Conservation (phyloP, 805 yeast genomes). For the Hanseniaspora lachancei region DNA sequence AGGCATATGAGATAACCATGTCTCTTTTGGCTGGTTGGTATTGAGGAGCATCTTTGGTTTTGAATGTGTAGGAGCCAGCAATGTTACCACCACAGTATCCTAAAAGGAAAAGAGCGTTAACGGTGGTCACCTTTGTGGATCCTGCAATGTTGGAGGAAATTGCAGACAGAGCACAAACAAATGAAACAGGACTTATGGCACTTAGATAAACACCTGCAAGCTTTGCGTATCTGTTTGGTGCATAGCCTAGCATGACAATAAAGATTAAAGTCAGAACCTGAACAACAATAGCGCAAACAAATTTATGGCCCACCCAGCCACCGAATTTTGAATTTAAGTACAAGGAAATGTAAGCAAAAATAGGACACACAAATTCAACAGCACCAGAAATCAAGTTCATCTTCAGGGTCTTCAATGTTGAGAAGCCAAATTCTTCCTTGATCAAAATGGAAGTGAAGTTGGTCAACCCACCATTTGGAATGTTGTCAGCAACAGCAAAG, state of each 20-base stretch:
- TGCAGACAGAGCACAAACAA: constrained; percentile 26
- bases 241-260: constrained; percentile 34
- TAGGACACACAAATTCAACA: constrained; percentile 30
- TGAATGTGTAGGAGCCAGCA: constrained; percentile 63
- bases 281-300: constrained; percentile 27
- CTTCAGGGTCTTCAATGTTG: constrained; percentile 30
- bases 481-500: constrained; percentile 30
- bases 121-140: constrained; percentile 54
- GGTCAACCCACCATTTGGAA: constrained; percentile 45
- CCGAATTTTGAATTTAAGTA: constrained; percentile 17
- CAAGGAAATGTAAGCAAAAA: constrained; percentile 23
- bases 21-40: constrained; percentile 45
- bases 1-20: constrained; percentile 37
- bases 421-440: constrained; percentile 32
- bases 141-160: constrained; percentile 50
- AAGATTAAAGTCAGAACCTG: constrained; percentile 26
- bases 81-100: constrained; percentile 58
- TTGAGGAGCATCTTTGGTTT: constrained; percentile 42
- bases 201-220: constrained; percentile 31
- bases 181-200: constrained; percentile 28
- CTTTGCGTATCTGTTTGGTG: constrained; percentile 25
- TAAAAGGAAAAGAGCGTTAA: constrained; percentile 45
- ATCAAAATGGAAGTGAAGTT: constrained; percentile 37
- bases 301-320: constrained; percentile 18
- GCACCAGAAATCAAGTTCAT: constrained; percentile 38